Evolutionary conservation across 2,329 filamentous ascomycete genomes (phyloP), one percentile per base, ranked within the genome.

Genomic region (Aureobasidium sp.): DNA sequence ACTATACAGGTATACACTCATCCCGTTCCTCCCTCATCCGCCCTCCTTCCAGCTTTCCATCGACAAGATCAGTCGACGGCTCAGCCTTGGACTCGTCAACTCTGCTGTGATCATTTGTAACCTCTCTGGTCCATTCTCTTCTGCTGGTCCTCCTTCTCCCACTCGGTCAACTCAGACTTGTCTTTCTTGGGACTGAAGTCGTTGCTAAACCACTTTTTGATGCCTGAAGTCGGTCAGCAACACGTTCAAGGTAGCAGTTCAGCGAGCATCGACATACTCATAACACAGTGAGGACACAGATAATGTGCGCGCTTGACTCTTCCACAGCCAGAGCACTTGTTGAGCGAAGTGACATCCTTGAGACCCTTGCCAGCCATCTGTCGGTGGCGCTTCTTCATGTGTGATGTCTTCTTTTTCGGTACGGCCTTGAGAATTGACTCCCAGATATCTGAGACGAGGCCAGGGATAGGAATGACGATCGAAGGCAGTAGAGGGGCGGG

Each of bases 341-440:
- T 96, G 68, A 99, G 78, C 60, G 85, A 84, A 66, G 88, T 94
- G 63, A 96, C 86, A 73, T 99, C 94, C 78, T 96, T 90, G 69
- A 99, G 77, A 48, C 87, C 93, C 79, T 99, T 99, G 71, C 94
- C 94, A 27, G 92, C 93, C 87, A 97, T 89, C 73, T 96, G 92
- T 70, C 95, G 86, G 72, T 92, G 87, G 69, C 94, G 84, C 82
- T 92, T 96, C 80, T 94, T 96, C 81, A 90, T 90, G 76, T 99
- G 91, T 46, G 93, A 97, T 37, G 92, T 95, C 84, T 97, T 99
- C 80, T 96, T 97, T 83, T 99, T 99, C 5, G 94, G 94, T 17
- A 97, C 94, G 1, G 94, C 94, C 67, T 87, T 87, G 68, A 99
- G 81, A 50, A 99, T 84, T 6, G 90, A 92, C 68, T 97, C 93